Percentiles rank a stretch among this genome's conserved stretches.
phyloP scores from a whole-genome alignment of 768 basidiomycete species.

The Hirschioporus abietinus region DNA sequence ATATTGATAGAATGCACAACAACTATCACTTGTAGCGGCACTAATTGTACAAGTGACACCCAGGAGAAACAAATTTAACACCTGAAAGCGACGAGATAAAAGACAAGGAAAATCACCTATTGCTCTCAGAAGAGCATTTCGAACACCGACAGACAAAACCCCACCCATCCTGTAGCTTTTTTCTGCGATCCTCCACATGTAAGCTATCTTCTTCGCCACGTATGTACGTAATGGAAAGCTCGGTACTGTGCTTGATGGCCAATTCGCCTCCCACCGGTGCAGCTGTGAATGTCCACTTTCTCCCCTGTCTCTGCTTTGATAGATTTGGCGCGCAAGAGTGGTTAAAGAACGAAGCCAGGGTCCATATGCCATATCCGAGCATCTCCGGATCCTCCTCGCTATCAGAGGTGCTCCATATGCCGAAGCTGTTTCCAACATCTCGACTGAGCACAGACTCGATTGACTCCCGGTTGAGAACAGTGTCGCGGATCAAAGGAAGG shows the following conservation, averaged over 20 bases:
- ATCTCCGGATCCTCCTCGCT: conserved; percentile 13
- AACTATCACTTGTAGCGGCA: no score
- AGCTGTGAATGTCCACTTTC: neutral
- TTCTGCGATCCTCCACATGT: conserved; percentile 1
- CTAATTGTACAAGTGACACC: neutral
- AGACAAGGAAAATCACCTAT: neutral
- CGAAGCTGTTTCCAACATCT: conserved; percentile 7
- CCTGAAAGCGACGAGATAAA: neutral
- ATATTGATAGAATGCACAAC: no score
- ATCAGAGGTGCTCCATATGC: conserved; percentile 6
- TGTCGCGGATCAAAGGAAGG: neutral
- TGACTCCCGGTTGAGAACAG: neutral
- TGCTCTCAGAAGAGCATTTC: conserved; percentile 1
- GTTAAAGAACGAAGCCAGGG: conserved; percentile 7
- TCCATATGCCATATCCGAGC: conserved; percentile 17
- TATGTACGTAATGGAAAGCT: neutral
- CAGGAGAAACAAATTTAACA: neutral
- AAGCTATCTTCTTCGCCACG: conserved; percentile 2
- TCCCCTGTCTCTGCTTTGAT: neutral
- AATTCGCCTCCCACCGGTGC: neutral
- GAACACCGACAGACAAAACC: conserved; percentile 4
- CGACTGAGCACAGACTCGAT: conserved; percentile 1
- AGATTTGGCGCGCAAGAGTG: neutral
- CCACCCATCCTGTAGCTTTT: conserved; percentile 6
- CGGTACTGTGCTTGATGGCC: neutral